Evolutionary conservation across 164 flowering plant species (phyloP).

Genomic region (Chimonanthus praecox): DNA sequence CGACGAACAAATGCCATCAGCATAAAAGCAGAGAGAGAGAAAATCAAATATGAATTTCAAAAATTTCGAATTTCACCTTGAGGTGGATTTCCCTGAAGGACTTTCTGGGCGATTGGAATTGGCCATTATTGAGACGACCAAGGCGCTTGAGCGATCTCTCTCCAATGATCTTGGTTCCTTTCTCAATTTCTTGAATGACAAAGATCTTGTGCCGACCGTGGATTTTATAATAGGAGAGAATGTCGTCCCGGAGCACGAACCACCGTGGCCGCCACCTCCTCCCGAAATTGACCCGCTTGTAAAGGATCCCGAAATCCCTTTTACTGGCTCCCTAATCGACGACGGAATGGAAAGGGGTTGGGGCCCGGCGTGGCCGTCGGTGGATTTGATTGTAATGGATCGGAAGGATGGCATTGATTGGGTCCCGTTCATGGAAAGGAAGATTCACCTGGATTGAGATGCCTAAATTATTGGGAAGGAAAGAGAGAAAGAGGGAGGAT

Average conservation of each 20-base stretch:
- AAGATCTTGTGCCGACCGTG: slow-evolving; percentile 86
- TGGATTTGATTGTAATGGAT: background rate
- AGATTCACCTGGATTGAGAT: no score
- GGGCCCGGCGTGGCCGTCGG: background rate
- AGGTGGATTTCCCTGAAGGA: slow-evolving; percentile 78
- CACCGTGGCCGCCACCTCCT: slow-evolving; percentile 94
- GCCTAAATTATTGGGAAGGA: background rate
- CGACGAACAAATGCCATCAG: no score
- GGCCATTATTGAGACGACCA: slow-evolving; percentile 22
- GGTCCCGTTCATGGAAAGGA: no score
- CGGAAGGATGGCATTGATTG: background rate
- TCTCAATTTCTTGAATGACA: slow-evolving; percentile 59
- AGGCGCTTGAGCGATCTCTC: slow-evolving; percentile 58
- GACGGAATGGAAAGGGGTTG: background rate
- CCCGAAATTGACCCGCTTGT: slow-evolving; percentile 98
- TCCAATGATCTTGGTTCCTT: slow-evolving; percentile 79
- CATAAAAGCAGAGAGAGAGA: no score
- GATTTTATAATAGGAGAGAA: slow-evolving; percentile 60
- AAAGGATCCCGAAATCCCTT: slow-evolving; percentile 62
- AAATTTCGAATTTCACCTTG: slow-evolving; percentile 27
- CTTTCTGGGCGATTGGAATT: slow-evolving; percentile 29
- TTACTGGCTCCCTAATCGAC: slow-evolving; percentile 16
- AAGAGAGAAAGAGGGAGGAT: background rate
- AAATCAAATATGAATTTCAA: no score
- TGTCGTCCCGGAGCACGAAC: slow-evolving; percentile 67